Evolutionary conservation across 208 protist species (phyloP).

Genomic region (Naegleria fowleri): DNA sequence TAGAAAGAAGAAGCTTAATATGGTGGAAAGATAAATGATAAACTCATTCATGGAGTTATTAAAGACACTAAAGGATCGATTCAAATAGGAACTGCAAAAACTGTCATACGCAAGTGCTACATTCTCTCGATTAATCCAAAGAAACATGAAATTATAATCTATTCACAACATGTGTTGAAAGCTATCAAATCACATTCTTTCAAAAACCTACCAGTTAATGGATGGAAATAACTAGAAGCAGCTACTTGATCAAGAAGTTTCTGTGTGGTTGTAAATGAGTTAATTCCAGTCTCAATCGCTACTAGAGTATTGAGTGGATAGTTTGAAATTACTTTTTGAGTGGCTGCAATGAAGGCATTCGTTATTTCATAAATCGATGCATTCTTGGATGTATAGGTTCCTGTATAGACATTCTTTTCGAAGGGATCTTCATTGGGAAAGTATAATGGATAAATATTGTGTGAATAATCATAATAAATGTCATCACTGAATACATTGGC

Average conservation of each 20-base stretch:
- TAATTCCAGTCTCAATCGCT: neutral
- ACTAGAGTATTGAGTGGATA: neutral
- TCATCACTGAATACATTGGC: neutral
- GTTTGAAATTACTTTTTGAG: neutral
- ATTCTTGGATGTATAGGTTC: neutral
- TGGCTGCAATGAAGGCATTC: neutral
- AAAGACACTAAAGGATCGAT: neutral
- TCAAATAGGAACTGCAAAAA: neutral
- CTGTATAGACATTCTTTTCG: neutral
- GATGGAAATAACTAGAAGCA: neutral
- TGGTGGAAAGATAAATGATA: neutral
- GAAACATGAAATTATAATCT: neutral
- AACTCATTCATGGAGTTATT: neutral
- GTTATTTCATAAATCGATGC: neutral
- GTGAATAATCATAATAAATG: neutral
- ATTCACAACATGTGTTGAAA: no score
- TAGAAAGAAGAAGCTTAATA: neutral
- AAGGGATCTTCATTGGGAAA: neutral
- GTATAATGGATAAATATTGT: neutral
- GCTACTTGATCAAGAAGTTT: neutral
- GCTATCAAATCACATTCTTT: no score
- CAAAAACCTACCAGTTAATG: neutral
- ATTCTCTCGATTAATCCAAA: neutral
- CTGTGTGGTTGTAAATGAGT: neutral
- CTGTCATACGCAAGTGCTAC: neutral